These are phyloP conservation scores for Blastocrithidia nonstop DNA, from an alignment of 208 protist genomes.

Conservation along the genomic window DNA sequence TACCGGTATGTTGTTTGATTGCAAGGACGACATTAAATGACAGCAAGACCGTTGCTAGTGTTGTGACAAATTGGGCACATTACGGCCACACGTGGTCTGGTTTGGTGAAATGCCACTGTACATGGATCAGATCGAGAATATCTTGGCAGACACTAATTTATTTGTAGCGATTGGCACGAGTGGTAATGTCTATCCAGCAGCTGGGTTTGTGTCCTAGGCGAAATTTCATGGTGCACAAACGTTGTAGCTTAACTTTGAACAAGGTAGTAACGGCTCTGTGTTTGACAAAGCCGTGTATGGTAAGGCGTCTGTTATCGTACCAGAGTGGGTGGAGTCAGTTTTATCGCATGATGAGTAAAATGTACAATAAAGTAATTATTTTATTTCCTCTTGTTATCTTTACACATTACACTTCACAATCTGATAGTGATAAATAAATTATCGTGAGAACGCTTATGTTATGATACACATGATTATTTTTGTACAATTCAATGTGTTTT, in stretches of 20 bases:
- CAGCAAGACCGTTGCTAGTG: conserved; percentile 21
- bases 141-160: conserved; percentile 22
- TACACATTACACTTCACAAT: too few species aligned
- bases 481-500: too few species aligned
- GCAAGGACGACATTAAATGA: conserved; percentile 10
- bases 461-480: too few species aligned
- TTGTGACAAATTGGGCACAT: conserved; percentile 20
- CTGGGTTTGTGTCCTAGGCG: conserved; percentile 23
- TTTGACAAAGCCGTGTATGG: conserved; percentile 40
- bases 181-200: conserved; percentile 61
- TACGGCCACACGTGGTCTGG: conserved; percentile 75
- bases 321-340: conserved; percentile 41
- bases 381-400: too few species aligned
- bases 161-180: conserved; percentile 67
- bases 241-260: conserved; percentile 46
- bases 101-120: conserved; percentile 63
- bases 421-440: too few species aligned
- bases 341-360: too few species aligned
- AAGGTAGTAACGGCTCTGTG: conserved; percentile 12
- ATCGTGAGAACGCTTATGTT: too few species aligned
- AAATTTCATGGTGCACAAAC: conserved; percentile 17
- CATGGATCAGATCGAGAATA: conserved; percentile 31
- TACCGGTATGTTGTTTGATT: conserved; percentile 18
- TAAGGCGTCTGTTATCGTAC: conserved; percentile 29
- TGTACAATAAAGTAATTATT: too few species aligned